A percentile compares a stretch with the other conserved stretches of the same genome.
These are phyloP conservation scores for Phaeophleospora eucalypticola DNA, from an alignment of 2,329 filamentous ascomycete genomes.

Conservation along the genomic window DNA sequence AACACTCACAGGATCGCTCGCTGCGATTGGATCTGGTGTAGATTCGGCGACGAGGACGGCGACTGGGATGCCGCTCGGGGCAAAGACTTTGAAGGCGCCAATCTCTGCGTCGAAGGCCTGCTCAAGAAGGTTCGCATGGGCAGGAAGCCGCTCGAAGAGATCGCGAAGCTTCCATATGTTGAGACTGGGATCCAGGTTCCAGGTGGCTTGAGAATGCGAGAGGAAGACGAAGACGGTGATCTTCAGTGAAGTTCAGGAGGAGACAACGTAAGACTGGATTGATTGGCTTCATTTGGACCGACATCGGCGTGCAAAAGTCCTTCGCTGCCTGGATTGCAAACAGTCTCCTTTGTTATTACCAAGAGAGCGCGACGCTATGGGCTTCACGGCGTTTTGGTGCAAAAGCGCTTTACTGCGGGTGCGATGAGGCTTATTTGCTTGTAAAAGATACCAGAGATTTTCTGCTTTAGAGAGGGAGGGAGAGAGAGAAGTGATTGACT, in stretches of 20 bases:
- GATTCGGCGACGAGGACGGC: conserved; percentile 76
- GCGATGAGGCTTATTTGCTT: not conserved
- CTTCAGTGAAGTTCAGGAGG: not conserved
- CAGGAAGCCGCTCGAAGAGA: conserved; percentile 70
- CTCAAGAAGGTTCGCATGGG: conserved; percentile 73
- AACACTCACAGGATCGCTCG: conserved; percentile 89
- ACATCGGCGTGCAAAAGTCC: not conserved
- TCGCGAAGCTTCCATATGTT: conserved; percentile 73
- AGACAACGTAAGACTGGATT: not conserved
- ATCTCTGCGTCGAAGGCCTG: conserved; percentile 76
- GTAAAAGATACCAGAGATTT: conserved; percentile 4
- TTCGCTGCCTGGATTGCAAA: too few species aligned
- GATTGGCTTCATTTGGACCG: not conserved
- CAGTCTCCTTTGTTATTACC: not conserved
- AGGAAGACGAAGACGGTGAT: conserved; percentile 44
- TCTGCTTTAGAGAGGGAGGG: not conserved
- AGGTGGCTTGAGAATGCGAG: conserved; percentile 50
- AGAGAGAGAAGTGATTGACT: not conserved
- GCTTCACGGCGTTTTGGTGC: conserved; percentile 1
- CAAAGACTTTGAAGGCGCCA: conserved; percentile 66
- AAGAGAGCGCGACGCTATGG: not conserved
- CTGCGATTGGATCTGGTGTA: conserved; percentile 92
- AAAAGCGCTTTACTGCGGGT: not conserved
- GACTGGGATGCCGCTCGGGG: conserved; percentile 74
- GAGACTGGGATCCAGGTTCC: conserved; percentile 66